phyloP scores from a whole-genome alignment of 2,329 filamentous ascomycete genomes.

The Aspergillus sp. region DNA sequence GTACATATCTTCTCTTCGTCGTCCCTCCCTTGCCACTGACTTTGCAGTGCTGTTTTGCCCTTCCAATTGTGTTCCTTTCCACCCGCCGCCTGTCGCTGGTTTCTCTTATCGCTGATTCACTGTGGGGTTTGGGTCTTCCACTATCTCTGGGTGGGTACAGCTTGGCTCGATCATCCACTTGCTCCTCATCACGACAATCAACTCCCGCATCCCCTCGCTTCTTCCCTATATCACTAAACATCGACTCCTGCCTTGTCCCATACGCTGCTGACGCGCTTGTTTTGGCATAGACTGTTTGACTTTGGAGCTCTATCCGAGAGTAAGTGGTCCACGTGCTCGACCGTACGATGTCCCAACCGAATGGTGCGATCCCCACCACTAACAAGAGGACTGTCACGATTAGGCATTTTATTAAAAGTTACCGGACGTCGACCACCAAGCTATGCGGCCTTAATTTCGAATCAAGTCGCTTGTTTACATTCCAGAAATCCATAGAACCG shows the following conservation, averaged over 20 bases:
- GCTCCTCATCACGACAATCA: neutral
- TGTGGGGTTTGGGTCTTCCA: conserved; percentile 13
- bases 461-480: neutral
- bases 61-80: conserved; percentile 5
- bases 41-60: neutral
- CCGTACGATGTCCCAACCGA: neutral
- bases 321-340: conserved; percentile 6
- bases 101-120: conserved; percentile 9
- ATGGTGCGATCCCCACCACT: neutral
- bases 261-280: neutral
- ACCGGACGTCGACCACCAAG: neutral
- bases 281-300: neutral
- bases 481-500: neutral
- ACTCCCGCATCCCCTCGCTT: conserved; percentile 1
- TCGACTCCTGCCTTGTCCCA: neutral
- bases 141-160: conserved; percentile 12
- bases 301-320: neutral
- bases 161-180: neutral
- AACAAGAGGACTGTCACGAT: neutral
- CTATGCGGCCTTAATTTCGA: conserved; percentile 4
- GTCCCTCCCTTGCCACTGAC: conserved; percentile 5
- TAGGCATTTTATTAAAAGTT: neutral
- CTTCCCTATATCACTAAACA: neutral
- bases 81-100: neutral
- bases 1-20: conserved; percentile 5